Evolutionary conservation across 805 yeast genomes (phyloP).

Genomic region (Clavispora vitiphila): DNA sequence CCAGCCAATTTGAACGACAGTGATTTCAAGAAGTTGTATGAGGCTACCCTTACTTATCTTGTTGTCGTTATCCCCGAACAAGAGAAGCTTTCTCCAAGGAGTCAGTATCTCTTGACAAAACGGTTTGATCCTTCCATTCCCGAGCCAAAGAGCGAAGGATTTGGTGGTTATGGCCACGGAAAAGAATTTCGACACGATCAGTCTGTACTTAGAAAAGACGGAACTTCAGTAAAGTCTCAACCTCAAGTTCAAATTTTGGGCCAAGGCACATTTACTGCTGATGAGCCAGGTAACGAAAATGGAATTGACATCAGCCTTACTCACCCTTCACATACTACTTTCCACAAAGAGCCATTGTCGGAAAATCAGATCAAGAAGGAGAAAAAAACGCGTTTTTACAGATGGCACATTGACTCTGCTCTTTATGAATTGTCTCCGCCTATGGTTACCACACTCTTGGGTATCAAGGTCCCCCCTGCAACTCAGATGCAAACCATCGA

Average conservation of each 20-base stretch:
- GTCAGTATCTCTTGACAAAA: slow-evolving; percentile 72
- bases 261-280: slow-evolving; percentile 63
- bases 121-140: slow-evolving; percentile 69
- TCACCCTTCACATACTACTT: slow-evolving; percentile 80
- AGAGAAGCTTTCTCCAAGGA: slow-evolving; percentile 60
- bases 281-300: slow-evolving; percentile 50
- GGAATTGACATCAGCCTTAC: slow-evolving; percentile 60
- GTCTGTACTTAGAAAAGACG: slow-evolving; percentile 74
- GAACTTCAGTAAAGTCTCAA: slow-evolving; percentile 70
- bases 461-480: slow-evolving; percentile 72
- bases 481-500: slow-evolving; percentile 58
- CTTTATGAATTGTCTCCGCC: slow-evolving; percentile 84
- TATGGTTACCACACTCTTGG: slow-evolving; percentile 76
- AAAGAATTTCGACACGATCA: slow-evolving; percentile 52
- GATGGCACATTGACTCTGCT: slow-evolving; percentile 95
- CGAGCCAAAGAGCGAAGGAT: slow-evolving; percentile 31
- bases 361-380: slow-evolving; percentile 55
- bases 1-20: slow-evolving; percentile 62
- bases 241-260: slow-evolving; percentile 92
- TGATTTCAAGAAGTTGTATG: slow-evolving; percentile 58
- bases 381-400: slow-evolving; percentile 73
- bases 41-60: slow-evolving; percentile 62
- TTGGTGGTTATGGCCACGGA: slow-evolving; percentile 77
- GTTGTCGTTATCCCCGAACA: slow-evolving; percentile 75
- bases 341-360: slow-evolving; percentile 65